These are phyloP conservation scores for Aspergillus baeticus DNA, from an alignment of 495 filamentous ascomycete genomes.

Conservation along the genomic window DNA sequence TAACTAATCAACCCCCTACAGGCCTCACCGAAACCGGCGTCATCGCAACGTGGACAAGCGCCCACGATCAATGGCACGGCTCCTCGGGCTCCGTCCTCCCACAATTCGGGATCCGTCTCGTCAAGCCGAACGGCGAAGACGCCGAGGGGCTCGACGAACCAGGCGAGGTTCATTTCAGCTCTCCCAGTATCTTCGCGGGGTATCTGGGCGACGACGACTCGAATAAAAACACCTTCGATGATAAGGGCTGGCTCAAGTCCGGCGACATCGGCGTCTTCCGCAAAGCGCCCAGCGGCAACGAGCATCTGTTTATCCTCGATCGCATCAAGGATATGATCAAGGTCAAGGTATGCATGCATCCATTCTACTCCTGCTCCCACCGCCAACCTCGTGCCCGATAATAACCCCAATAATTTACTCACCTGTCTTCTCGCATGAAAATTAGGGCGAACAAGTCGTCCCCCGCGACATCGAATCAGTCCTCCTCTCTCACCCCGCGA, in stretches of 20 bases:
- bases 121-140: slow-evolving; percentile 10
- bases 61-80: slow-evolving; percentile 11
- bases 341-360: slow-evolving; percentile 45
- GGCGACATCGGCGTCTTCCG: slow-evolving; percentile 55
- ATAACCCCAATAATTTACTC: too few species aligned
- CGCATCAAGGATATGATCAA: slow-evolving; percentile 86
- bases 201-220: slow-evolving; percentile 13
- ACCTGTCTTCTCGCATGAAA: not conserved
- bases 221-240: slow-evolving; percentile 13
- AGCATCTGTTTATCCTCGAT: slow-evolving; percentile 74
- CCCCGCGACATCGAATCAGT: slow-evolving; percentile 78
- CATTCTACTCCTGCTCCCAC: not conserved
- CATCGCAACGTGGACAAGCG: slow-evolving; percentile 5
- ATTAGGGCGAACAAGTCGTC: slow-evolving; percentile 67
- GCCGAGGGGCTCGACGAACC: slow-evolving; percentile 9
- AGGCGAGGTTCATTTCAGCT: slow-evolving; percentile 11
- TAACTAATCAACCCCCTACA: too few species aligned
- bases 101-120: slow-evolving; percentile 2
- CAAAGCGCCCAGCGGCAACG: slow-evolving; percentile 33
- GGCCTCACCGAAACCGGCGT: slow-evolving; percentile 14
- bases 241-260: slow-evolving; percentile 50
- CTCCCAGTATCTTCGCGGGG: slow-evolving; percentile 5
- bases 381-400: too few species aligned
- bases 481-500: slow-evolving; percentile 66
- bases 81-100: slow-evolving; percentile 11